Percentiles rank a stretch among this genome's conserved stretches.
Evolutionary conservation across 1,139 yeast species (phyloP).

Genomic region (Kodamaea derodonti): DNA sequence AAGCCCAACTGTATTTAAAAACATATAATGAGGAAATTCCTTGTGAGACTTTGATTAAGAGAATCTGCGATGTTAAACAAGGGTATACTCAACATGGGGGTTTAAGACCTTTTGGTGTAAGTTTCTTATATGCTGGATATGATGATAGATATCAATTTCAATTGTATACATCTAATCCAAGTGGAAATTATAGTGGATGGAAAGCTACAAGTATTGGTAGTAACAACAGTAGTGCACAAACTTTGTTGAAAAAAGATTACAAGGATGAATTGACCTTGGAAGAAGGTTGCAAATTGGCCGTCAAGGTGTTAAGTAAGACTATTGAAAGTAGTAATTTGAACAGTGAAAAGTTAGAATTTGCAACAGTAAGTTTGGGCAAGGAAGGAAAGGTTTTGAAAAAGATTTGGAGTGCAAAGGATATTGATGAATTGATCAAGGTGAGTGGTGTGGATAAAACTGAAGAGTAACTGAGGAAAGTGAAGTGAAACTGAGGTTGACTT

Average conservation of each 20-base stretch:
- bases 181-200: slow-evolving; percentile 98
- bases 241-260: slow-evolving; percentile 90
- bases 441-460: slow-evolving; percentile 55
- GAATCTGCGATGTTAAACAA: slow-evolving; percentile 90
- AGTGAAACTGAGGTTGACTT: too few species aligned
- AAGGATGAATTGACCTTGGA: slow-evolving; percentile 73
- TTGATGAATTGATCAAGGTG: slow-evolving; percentile 68
- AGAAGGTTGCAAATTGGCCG: slow-evolving; percentile 83
- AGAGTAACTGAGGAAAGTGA: too few species aligned
- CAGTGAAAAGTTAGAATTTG: slow-evolving; percentile 85
- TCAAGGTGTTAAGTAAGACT: slow-evolving; percentile 89
- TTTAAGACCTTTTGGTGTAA: slow-evolving; percentile 95
- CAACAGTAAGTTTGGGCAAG: slow-evolving; percentile 59
- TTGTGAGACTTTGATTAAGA: slow-evolving; percentile 82
- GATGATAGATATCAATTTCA: slow-evolving; percentile 91
- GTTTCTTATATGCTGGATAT: slow-evolving; percentile 93
- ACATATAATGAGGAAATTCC: slow-evolving; percentile 90
- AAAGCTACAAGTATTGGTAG: slow-evolving; percentile 97
- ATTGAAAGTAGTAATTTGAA: slow-evolving; percentile 86
- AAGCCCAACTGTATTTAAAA: slow-evolving; percentile 80
- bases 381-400: slow-evolving; percentile 58
- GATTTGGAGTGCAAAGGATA: slow-evolving; percentile 77
- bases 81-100: slow-evolving; percentile 99
- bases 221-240: slow-evolving; percentile 93
- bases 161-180: slow-evolving; percentile 91